A percentile compares a stretch with the other conserved stretches of the same genome.
Conservation (phyloP, 495 filamentous ascomycete species). For the Penicillium dipodomyicola region DNA sequence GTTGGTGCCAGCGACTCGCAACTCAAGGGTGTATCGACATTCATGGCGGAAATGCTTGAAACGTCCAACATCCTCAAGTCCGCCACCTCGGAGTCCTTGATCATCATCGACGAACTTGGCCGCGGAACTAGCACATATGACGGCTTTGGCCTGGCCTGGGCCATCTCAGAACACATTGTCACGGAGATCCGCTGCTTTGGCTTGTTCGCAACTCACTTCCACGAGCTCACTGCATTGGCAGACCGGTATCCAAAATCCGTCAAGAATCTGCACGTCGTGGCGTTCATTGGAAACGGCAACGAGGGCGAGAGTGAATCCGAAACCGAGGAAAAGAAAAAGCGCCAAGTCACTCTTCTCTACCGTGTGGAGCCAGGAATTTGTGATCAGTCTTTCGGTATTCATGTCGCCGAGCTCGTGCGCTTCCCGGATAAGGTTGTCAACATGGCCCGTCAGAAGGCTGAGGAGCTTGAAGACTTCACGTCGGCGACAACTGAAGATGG, state of each 20-base stretch:
- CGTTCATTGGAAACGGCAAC: conserved; percentile 72
- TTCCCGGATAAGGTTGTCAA: conserved; percentile 97
- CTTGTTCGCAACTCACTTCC: conserved; percentile 97
- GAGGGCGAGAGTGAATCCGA: conserved; percentile 26
- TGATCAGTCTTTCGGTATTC: conserved; percentile 97
- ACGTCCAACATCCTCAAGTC: conserved; percentile 98
- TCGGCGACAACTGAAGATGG: conserved; percentile 55
- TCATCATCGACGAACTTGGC: conserved; percentile 99
- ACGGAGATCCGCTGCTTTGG: conserved; percentile 90
- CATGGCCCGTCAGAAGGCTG: conserved; percentile 97
- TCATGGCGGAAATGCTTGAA: conserved; percentile 99
- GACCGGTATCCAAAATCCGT: conserved; percentile 79
- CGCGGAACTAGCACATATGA: conserved; percentile 98
- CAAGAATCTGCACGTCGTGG: conserved; percentile 91
- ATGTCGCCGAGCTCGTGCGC: conserved; percentile 96
- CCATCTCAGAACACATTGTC: conserved; percentile 96
- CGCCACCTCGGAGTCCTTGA: conserved; percentile 87
- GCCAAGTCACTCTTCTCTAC: conserved; percentile 94
- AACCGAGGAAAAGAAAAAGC: conserved; percentile 52
- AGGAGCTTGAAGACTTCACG: conserved; percentile 96
- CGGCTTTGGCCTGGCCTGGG: conserved; percentile 97
- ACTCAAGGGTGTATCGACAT: conserved; percentile 96
- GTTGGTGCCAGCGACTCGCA: conserved; percentile 95
- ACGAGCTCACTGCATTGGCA: conserved; percentile 88
- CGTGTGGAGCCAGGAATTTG: conserved; percentile 93